Percentiles rank a stretch among this genome's conserved stretches.
Conservation (phyloP, 805 yeast species). For the Wickerhamomyces silvicola region DNA sequence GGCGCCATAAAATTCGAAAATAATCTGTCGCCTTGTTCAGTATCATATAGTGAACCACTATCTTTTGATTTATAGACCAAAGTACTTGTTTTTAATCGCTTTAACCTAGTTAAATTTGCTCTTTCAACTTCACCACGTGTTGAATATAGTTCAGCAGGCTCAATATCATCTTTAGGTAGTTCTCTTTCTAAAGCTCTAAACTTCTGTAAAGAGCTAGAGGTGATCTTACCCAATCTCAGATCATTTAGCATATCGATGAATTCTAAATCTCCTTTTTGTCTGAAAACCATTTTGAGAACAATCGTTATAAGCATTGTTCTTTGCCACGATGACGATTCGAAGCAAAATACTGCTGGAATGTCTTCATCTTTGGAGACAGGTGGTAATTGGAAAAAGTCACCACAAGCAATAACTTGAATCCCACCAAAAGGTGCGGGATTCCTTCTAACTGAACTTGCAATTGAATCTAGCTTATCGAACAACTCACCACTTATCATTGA, state of each 20-base stretch:
- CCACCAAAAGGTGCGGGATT: constrained; percentile 67
- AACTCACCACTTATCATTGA: constrained; percentile 74
- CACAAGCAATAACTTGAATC: constrained; percentile 67
- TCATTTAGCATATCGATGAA: constrained; percentile 73
- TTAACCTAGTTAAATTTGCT: constrained; percentile 51
- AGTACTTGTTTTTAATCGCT: constrained; percentile 36
- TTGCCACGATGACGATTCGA: constrained; percentile 61
- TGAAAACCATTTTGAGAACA: constrained; percentile 56
- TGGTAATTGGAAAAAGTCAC: constrained; percentile 79
- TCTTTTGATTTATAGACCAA: constrained; percentile 46
- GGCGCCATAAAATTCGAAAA: constrained; percentile 61
- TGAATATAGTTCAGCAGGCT: constrained; percentile 70
- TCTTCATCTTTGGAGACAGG: constrained; percentile 45
- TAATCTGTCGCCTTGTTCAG: constrained; percentile 35
- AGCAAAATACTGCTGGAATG: constrained; percentile 44
- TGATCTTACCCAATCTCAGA: constrained; percentile 57
- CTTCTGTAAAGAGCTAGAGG: constrained; percentile 38
- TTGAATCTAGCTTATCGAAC: constrained; percentile 54
- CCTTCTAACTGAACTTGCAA: constrained; percentile 47
- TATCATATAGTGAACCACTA: constrained; percentile 41
- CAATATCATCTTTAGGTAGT: constrained; percentile 50
- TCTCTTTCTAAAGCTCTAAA: constrained; percentile 49
- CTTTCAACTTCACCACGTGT: constrained; percentile 66
- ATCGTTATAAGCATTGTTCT: constrained; percentile 50
- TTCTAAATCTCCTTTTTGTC: constrained; percentile 68